Base-by-base conservation (phyloP, 2,329 filamentous ascomycete genomes). In the Fusarium sp. region DNA sequence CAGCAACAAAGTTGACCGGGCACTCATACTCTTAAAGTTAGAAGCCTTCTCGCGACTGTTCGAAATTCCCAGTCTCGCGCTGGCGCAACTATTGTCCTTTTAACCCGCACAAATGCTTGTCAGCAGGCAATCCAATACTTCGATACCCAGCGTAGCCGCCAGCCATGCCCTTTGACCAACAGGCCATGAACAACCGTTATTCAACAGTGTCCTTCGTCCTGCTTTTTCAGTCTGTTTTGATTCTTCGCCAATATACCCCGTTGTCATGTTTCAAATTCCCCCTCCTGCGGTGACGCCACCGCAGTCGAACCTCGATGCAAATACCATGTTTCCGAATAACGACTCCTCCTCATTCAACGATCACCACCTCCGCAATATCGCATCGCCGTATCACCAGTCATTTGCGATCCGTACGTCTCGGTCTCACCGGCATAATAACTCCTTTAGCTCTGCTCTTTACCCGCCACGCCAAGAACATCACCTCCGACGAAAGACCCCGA, bases 401-500 rank as follows among this genome's bases (percentile, higher is more conserved):
- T 77, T 79, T 40, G 78, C 78, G 20, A 78, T 79, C 34, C 75
- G 78, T 59, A 76, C 74, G n/a, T 76, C 76, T 23, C 78, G 76
- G 59, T 59, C 75, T 23, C 71, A 73, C 20, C 66, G 72, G 37
- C 72, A 65, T 40, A 58, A 61, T 51, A 48, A 69, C 37, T 45
- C 55, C 42, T 63, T 65, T 48, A 50, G 65, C 32, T 58, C 53
- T 47, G 55, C 60, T 49, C 47, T 66, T 64, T 73, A 77, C 69
- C 61, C 75, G 41, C 64, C 73, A 64, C 78, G 80, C 58, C 78
- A 80, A 56, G 93, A 97, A 78, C 90, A 97, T 79, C 92, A 93
- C 73, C 84, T 98, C 59, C 89, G 95, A 71, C 89, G 95, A 71
- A 98, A 98, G 80, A 98, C 95, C 11, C 96, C 95, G 7, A 95